A percentile compares a stretch with the other conserved stretches of the same genome.
These are phyloP conservation scores for Lotmaria passim DNA, from an alignment of 208 protist genomes.

Conservation along the genomic window DNA sequence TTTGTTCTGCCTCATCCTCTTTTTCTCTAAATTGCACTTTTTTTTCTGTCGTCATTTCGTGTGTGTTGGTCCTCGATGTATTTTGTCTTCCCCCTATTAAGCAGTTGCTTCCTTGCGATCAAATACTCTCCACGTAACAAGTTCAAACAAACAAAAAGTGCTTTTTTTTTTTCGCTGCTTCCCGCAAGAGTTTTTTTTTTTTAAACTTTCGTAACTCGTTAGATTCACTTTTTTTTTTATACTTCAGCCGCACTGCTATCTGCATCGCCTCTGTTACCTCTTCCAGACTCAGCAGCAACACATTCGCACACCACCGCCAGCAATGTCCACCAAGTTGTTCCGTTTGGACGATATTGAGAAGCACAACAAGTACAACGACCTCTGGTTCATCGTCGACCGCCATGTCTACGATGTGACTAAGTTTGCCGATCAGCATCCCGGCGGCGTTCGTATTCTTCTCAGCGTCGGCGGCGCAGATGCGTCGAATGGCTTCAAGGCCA, in stretches of 20 bases:
- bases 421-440: constrained; percentile 87
- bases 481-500: constrained; percentile 79
- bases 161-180: neutral
- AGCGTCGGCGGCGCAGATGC: constrained; percentile 77
- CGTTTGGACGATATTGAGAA: constrained; percentile 58
- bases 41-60: neutral
- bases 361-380: constrained; percentile 62
- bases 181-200: neutral
- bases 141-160: neutral
- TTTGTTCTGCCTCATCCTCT: neutral
- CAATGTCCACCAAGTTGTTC: constrained; percentile 43
- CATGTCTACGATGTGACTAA: constrained; percentile 83
- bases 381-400: constrained; percentile 84
- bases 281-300: neutral
- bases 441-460: constrained; percentile 77
- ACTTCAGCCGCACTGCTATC: neutral
- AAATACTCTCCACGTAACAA: constrained; percentile 15
- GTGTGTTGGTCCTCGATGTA: neutral
- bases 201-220: neutral
- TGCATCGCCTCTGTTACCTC: neutral
- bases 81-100: neutral
- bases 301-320: neutral
- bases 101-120: constrained; percentile 17
- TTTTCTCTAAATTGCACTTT: neutral
- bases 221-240: neutral